A percentile compares a stretch with the other conserved stretches of the same genome.
phyloP scores from a whole-genome alignment of 441 rosid species.

The Pelargonium cotyledonis region DNA sequence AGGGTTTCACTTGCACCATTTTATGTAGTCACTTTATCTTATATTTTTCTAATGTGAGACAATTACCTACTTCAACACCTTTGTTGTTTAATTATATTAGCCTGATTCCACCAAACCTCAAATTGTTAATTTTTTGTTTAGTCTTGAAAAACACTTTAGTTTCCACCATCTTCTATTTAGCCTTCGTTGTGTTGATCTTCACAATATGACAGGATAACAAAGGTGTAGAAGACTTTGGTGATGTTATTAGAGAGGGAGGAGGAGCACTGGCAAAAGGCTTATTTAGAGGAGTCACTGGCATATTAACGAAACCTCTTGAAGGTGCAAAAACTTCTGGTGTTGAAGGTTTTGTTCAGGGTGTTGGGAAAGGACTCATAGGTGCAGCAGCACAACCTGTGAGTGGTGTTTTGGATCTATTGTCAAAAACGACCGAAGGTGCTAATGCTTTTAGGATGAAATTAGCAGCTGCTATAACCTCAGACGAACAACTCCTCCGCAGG shows the following conservation, averaged over 20 bases:
- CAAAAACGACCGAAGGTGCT: slow-evolving; percentile 99
- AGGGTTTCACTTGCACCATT: too few relatives aligned
- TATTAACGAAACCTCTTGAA: slow-evolving; percentile 93
- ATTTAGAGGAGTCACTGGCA: slow-evolving; percentile 97
- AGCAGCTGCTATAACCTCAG: slow-evolving; percentile 92
- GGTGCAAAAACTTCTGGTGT: slow-evolving; percentile 97
- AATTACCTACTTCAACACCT: too few relatives aligned
- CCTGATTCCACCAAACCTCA: too few relatives aligned
- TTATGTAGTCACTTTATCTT: too few relatives aligned
- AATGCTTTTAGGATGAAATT: slow-evolving; percentile 99
- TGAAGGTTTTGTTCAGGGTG: slow-evolving; percentile 97
- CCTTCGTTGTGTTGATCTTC: background rate
- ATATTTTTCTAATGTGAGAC: too few relatives aligned
- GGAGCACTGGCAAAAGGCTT: slow-evolving; percentile 98
- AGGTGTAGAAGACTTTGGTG: slow-evolving; percentile 96
- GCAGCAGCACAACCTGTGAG: slow-evolving; percentile 99
- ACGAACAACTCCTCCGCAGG: slow-evolving; percentile 91
- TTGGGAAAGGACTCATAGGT: slow-evolving; percentile 96
- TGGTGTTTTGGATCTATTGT: slow-evolving; percentile 95
- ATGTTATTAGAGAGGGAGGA: slow-evolving; percentile 97
- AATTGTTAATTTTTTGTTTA: too few relatives aligned
- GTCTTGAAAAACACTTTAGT: too few relatives aligned
- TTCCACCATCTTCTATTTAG: too few relatives aligned
- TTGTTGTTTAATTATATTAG: too few relatives aligned
- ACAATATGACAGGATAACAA: slow-evolving; percentile 65